Base-by-base conservation (phyloP, 1,284 basidiomycete species). In the Ganoderma sinense region DNA sequence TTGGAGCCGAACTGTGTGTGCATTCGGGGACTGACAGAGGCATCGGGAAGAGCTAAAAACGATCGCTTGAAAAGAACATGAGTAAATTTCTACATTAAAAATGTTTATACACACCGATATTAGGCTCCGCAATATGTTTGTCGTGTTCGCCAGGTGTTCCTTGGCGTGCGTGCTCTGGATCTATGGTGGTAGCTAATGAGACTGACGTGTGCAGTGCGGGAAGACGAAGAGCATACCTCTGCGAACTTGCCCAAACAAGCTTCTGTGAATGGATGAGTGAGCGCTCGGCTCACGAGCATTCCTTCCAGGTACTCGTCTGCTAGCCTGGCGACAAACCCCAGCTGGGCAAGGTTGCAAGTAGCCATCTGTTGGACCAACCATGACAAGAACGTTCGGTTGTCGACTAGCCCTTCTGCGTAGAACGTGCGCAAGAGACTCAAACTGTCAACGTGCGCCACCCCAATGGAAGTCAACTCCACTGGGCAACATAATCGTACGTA, bases 281-380 rank as follows among this genome's bases (percentile, higher is more conserved):
- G 82, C 1, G 91, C 87, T 16, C 93, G 88, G 76, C 86, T 89
- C 39, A 83, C 82, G n/a, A 91, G 81, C 78, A 97, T 87, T 41
- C 91, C 93, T 58, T 89, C 87, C 4, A 95, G 81, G 79, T 94
- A 95, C 75, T 96, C 94, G 73, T 96, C 93, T 5, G 89, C 87
- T 20, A 98, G 82, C 62, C 92, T 87, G 10, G 89, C 87, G 14
- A 97, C 82, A 76, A 98, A 97, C 0, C 92, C 92, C 7, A 93
- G 86, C 81, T 98, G 96, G 1, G 95, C 94, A 23, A 96, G 85
- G 79, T 97, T 96, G 73, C 92, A 92, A 0, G 84, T 84, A 8
- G 82, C 79, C 83, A 97, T 88, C 75, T 94, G 92, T 66, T 95
- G 91, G 16, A 95, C 89, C 59, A 97, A 83, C 96, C 97, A 99